phyloP scores from a whole-genome alignment of 225 moss, liverwort and hornwort species.

The Rhytidiadelphus loreus region DNA sequence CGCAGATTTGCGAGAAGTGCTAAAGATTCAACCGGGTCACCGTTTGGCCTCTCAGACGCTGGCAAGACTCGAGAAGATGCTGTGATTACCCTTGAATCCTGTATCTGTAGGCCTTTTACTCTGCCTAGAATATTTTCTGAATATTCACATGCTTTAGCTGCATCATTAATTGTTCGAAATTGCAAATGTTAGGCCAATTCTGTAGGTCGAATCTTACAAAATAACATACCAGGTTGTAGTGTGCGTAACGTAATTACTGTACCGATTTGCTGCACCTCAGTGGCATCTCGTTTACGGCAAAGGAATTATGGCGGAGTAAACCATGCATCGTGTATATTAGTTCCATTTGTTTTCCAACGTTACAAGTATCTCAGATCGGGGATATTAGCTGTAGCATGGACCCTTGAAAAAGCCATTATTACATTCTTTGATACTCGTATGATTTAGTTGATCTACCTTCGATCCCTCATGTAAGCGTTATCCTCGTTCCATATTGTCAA shows the following conservation, averaged over 20 bases:
- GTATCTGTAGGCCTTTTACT: not conserved
- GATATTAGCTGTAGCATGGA: slow-evolving; percentile 9
- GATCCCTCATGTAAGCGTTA: not conserved
- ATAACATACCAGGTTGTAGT: slow-evolving; percentile 5
- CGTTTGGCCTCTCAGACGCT: slow-evolving; percentile 60
- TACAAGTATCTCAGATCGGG: slow-evolving; percentile 1
- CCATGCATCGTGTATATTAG: slow-evolving; percentile 19
- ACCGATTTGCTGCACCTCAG: slow-evolving; percentile 3
- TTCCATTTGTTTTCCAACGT: not conserved
- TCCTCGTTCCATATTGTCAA: not conserved
- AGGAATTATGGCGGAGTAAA: slow-evolving; percentile 12
- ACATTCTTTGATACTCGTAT: slow-evolving; percentile 13
- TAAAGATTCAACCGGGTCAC: slow-evolving; percentile 68
- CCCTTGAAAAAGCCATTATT: not conserved
- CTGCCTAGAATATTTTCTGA: not conserved
- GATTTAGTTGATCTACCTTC: not conserved
- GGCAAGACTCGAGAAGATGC: slow-evolving; percentile 68
- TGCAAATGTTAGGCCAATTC: not conserved
- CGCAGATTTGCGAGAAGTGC: slow-evolving; percentile 63
- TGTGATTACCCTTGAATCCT: slow-evolving; percentile 27
- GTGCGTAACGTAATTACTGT: slow-evolving; percentile 2
- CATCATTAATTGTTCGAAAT: slow-evolving; percentile 7
- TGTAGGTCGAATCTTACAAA: slow-evolving; percentile 8
- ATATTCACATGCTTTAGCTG: not conserved
- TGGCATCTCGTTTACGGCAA: not conserved